Evolutionary conservation across 306 rosid genomes (phyloP).

Genomic region (Rubus parviflorus): DNA sequence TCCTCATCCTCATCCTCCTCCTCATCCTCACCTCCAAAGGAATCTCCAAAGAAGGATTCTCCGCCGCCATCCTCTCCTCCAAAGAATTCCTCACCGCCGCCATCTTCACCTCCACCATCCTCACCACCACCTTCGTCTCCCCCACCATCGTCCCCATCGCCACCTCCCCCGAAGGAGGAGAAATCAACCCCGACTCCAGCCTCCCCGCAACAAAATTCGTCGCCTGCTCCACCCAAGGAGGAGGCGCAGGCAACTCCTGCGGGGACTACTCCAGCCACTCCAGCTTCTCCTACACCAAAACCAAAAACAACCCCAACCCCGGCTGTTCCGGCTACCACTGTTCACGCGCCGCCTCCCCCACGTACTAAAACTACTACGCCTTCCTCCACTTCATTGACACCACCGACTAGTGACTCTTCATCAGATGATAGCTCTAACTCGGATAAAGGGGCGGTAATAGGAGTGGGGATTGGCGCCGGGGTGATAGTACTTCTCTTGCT

Average conservation of each 20-base stretch:
- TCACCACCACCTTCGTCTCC: constrained; percentile 8
- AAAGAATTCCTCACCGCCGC: background rate
- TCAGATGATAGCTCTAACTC: background rate
- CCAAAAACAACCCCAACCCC: constrained; percentile 6
- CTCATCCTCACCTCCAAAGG: constrained; percentile 2
- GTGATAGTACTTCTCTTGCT: constrained; percentile 35
- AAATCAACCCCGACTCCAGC: too few relatives aligned
- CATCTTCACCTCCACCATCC: constrained; percentile 15
- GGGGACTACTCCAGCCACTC: background rate
- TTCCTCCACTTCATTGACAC: constrained; percentile 14
- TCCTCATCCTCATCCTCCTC: background rate
- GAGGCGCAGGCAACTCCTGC: background rate
- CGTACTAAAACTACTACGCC: background rate
- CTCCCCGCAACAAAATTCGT: background rate
- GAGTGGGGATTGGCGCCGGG: constrained; percentile 45
- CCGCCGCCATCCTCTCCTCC: constrained; percentile 23
- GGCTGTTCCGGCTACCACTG: background rate
- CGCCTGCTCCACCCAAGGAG: background rate
- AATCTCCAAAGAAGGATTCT: constrained; percentile 9
- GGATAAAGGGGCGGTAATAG: constrained; percentile 32
- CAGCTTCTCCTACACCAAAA: constrained; percentile 12
- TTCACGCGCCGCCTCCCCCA: constrained; percentile 23
- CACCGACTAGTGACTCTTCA: constrained; percentile 31
- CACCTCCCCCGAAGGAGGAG: background rate
- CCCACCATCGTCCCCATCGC: background rate